phyloP scores from a whole-genome alignment of 257 asterid species.

The Lycium barbarum region DNA sequence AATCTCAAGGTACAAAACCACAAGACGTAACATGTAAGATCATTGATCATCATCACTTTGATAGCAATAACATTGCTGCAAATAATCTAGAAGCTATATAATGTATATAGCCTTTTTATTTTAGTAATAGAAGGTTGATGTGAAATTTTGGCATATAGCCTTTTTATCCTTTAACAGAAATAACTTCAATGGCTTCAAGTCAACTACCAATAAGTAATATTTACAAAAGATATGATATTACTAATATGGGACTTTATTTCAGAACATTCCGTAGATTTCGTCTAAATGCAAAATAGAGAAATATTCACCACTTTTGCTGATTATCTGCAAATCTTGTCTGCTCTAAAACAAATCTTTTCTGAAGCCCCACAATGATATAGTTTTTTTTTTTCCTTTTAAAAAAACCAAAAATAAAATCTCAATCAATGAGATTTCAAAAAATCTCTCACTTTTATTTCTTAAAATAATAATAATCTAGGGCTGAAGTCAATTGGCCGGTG shows the following conservation, averaged over 20 bases:
- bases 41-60: too few relatives aligned
- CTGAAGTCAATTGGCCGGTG: not conserved
- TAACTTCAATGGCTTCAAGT: not conserved
- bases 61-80: too few relatives aligned
- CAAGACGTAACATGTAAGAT: too few relatives aligned
- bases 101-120: too few relatives aligned
- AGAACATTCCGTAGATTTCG: not conserved
- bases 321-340: slow-evolving; percentile 7
- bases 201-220: not conserved
- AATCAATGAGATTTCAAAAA: not conserved
- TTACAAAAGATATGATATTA: not conserved
- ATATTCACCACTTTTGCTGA: not conserved
- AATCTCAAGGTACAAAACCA: too few relatives aligned
- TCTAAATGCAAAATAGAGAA: not conserved
- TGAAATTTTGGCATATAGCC: not conserved
- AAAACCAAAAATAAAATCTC: not conserved
- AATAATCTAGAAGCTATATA: too few relatives aligned
- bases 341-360: slow-evolving; percentile 24
- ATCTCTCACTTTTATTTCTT: not conserved
- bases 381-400: too few relatives aligned
- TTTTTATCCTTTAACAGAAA: not conserved
- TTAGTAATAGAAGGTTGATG: too few relatives aligned
- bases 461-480: not conserved
- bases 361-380: not conserved
- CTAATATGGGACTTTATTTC: not conserved